phyloP scores from a whole-genome alignment of 805 yeast species.

The Saccharomycopsis sp. region DNA sequence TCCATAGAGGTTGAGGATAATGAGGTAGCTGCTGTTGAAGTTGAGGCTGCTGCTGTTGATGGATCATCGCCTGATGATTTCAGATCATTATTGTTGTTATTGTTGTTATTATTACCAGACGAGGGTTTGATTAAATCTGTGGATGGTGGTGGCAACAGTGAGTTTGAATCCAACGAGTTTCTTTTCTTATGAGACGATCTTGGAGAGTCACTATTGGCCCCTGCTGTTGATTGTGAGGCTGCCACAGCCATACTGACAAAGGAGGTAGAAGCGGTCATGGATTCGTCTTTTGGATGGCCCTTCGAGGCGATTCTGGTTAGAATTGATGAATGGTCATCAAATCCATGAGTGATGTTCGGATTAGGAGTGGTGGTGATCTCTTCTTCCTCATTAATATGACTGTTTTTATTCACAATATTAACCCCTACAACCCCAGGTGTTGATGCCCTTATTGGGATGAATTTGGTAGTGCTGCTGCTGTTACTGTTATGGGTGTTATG shows the following conservation, averaged over 20 bases:
- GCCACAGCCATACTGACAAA: not conserved
- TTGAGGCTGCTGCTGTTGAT: not conserved
- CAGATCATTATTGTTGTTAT: not conserved
- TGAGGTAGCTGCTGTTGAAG: not conserved
- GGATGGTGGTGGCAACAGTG: not conserved
- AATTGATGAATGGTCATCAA: not conserved
- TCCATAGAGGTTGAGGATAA: not conserved
- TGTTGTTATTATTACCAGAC: not conserved
- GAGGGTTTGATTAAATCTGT: not conserved
- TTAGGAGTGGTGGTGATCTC: not conserved
- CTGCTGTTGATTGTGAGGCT: not conserved
- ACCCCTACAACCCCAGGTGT: conserved; percentile 18
- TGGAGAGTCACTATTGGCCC: not conserved
- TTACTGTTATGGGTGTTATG: not conserved
- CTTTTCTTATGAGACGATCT: not conserved
- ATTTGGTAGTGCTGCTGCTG: conserved; percentile 2
- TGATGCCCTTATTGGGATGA: conserved; percentile 4
- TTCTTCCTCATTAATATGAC: conserved; percentile 6
- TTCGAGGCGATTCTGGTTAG: not conserved
- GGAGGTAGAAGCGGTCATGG: not conserved
- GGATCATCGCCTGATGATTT: not conserved
- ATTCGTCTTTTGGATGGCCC: not conserved
- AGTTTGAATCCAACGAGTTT: not conserved
- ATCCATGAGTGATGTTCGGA: conserved; percentile 1
- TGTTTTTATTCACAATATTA: conserved; percentile 10